Base-by-base conservation (phyloP, 2,329 filamentous ascomycete genomes). In the Grosmannia serpens region DNA sequence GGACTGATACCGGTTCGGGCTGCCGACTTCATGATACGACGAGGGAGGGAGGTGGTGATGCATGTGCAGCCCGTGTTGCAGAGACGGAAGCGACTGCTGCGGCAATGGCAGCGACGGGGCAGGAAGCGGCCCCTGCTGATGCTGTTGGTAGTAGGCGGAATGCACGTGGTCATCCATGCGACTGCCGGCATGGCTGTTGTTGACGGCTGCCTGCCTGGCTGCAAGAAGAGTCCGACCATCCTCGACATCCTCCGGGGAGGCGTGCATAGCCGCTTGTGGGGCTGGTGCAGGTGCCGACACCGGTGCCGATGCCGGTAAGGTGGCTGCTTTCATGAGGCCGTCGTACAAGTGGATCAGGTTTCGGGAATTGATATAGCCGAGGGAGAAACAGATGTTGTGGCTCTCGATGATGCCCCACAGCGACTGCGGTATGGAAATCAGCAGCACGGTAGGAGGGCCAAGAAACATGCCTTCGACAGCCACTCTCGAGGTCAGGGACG, bases 391-490 rank as follows among this genome's bases (percentile, higher is more conserved):
- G 26, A 85, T 82, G 65, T 85, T 85, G 63, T 86, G 82, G 61
- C 84, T 80, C 69, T 85, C 80, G 9, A 86, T 80, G 26, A 84
- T 75, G 62, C 79, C 82, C 81, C 82, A 86, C 17, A 86, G 75
- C 6, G 77, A 75, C 59, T 80, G 75, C 4, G 83, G 82, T 80
- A 86, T 86, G 4, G 83, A 86, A 57, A 86, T 82, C 33, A 86
- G 71, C 10, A 86, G 70, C 73, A 86, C 84, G 0, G 84, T 86
- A 1, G 83, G 83, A 0, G 83, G 83, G 0, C 83, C 84, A 22
- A 86, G 71, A 62, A 86, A 86, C 81, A 86, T 86, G 63, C 82
- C 83, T 66, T 86, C 83, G 5, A 86, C 82, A 8, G 78, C 75
- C 59, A 86, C 81, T 63, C 80, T 82, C 20, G 79, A 75, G 1